Conservation (phyloP, 345 rosid genomes). For the Hibiscus tridactylites region DNA sequence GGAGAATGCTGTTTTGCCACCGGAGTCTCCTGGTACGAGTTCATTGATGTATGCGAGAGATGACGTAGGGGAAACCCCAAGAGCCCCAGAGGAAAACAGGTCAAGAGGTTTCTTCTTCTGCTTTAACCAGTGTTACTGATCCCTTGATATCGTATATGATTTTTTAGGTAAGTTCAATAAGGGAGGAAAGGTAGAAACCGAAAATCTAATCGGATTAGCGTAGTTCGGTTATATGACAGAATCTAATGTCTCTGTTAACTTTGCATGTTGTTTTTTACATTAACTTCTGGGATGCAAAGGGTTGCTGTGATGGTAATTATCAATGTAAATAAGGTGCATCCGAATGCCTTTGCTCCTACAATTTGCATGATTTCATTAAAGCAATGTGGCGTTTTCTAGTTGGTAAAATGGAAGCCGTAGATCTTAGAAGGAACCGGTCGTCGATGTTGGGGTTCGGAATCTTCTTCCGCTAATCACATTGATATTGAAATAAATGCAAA, state of each 20-base stretch:
- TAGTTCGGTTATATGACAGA: constrained; percentile 6
- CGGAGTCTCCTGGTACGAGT: constrained; percentile 85
- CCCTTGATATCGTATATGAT: background rate
- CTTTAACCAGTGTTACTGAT: constrained; percentile 54
- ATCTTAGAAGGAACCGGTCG: too few species aligned
- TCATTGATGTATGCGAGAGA: constrained; percentile 70
- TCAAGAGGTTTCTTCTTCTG: constrained; percentile 69
- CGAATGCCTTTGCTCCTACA: constrained; percentile 11
- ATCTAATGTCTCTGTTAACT: constrained; percentile 6
- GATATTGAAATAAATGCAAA: too few species aligned
- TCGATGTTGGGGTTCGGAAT: too few species aligned
- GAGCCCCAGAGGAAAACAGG: constrained; percentile 29
- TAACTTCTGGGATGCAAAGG: background rate
- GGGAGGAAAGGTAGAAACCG: background rate
- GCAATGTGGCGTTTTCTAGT: too few species aligned
- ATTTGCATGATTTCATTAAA: background rate
- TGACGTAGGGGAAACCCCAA: constrained; percentile 30
- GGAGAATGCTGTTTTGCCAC: constrained; percentile 57
- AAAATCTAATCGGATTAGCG: constrained; percentile 11
- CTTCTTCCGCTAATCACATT: too few species aligned
- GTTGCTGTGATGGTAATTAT: constrained; percentile 9
- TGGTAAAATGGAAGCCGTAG: too few species aligned
- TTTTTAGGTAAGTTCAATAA: constrained; percentile 18
- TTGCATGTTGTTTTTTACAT: background rate
- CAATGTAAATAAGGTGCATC: constrained; percentile 16